Percentiles rank a stretch among this genome's conserved stretches.
phyloP scores from a whole-genome alignment of 2,329 filamentous ascomycete species.

The Talaromyces sp. region DNA sequence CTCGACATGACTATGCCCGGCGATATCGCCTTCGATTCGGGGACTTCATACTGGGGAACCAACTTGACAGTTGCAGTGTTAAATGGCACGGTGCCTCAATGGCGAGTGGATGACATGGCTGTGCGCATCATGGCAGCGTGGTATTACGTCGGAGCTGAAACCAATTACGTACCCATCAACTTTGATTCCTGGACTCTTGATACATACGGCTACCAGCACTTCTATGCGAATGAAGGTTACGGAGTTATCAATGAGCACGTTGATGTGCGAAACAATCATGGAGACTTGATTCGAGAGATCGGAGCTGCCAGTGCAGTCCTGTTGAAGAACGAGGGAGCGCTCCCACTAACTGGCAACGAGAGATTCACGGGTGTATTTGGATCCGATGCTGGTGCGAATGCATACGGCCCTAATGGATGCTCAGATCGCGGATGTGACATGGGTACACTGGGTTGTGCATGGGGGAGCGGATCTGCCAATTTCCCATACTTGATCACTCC shows the following conservation, averaged over 20 bases:
- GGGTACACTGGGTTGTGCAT: slow-evolving; percentile 10
- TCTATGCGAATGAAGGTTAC: slow-evolving; percentile 8
- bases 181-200: slow-evolving; percentile 30
- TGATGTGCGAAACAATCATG: slow-evolving; percentile 71
- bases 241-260: slow-evolving; percentile 11
- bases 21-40: slow-evolving; percentile 34
- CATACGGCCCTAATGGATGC: slow-evolving; percentile 13
- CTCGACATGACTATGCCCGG: slow-evolving; percentile 35
- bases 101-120: slow-evolving; percentile 51
- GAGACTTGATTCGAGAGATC: slow-evolving; percentile 69
- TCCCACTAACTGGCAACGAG: slow-evolving; percentile 50
- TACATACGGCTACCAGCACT: slow-evolving; percentile 10
- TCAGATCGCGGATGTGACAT: slow-evolving; percentile 10
- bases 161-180: slow-evolving; percentile 28
- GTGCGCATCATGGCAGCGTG: slow-evolving; percentile 51
- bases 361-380: slow-evolving; percentile 53
- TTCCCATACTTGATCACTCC: slow-evolving; percentile 27
- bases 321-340: slow-evolving; percentile 52
- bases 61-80: slow-evolving; percentile 19
- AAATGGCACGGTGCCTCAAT: slow-evolving; percentile 46
- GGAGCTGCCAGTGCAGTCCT: slow-evolving; percentile 79
- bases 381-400: slow-evolving; percentile 48
- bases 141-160: slow-evolving; percentile 48
- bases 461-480: slow-evolving; percentile 6
- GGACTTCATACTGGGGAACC: slow-evolving; percentile 26